Conservation (phyloP, 2,329 filamentous ascomycete species). For the Penicillium sp. region DNA sequence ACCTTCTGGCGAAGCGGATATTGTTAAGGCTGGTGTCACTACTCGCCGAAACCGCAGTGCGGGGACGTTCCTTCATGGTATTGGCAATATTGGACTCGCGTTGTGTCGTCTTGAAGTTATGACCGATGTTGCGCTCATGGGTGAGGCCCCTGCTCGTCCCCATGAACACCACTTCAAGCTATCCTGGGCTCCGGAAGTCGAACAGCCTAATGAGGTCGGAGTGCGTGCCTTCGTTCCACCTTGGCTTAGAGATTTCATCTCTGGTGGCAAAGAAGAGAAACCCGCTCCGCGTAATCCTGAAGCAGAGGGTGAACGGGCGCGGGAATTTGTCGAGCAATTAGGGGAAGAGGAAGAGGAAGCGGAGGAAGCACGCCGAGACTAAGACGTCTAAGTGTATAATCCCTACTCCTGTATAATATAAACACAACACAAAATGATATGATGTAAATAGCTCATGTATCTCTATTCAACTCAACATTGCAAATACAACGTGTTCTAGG, state of each 20-base stretch:
- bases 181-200: slow-evolving; percentile 48
- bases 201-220: slow-evolving; percentile 48
- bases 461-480: slow-evolving; percentile 10
- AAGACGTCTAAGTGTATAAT: background rate
- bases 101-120: slow-evolving; percentile 86
- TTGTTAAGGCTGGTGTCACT: slow-evolving; percentile 49
- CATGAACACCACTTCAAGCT: slow-evolving; percentile 63
- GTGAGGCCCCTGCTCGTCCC: slow-evolving; percentile 60
- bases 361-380: slow-evolving; percentile 1
- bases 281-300: slow-evolving; percentile 23
- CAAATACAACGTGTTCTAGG: slow-evolving; percentile 14
- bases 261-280: slow-evolving; percentile 40
- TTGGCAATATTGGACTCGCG: slow-evolving; percentile 83
- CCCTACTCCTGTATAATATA: slow-evolving; percentile 24
- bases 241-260: slow-evolving; percentile 60
- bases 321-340: slow-evolving; percentile 37
- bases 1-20: slow-evolving; percentile 49
- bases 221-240: slow-evolving; percentile 80
- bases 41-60: slow-evolving; percentile 61
- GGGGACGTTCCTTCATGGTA: slow-evolving; percentile 74
- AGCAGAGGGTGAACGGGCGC: slow-evolving; percentile 34
- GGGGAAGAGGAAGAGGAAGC: slow-evolving; percentile 33
- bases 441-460: slow-evolving; percentile 24
- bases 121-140: slow-evolving; percentile 74
- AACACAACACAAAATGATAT: slow-evolving; percentile 10